phyloP scores from a whole-genome alignment of 2,329 filamentous ascomycete species.

The Hymenoscyphus repandus region DNA sequence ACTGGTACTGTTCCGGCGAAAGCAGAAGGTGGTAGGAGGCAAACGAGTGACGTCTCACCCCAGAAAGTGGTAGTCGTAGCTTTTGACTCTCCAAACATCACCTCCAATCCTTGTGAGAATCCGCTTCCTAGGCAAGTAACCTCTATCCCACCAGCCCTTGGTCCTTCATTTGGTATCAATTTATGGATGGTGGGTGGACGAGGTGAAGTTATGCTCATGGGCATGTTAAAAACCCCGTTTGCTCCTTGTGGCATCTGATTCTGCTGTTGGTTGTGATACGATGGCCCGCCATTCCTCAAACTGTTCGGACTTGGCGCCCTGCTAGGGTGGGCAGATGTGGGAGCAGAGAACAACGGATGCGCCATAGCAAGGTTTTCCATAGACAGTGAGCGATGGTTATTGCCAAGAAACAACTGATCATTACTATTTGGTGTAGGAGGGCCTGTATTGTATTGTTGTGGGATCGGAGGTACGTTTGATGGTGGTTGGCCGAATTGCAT shows the following conservation, averaged over 20 bases:
- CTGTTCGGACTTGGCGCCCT: slow-evolving; percentile 69
- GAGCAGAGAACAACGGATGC: slow-evolving; percentile 64
- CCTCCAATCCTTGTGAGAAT: slow-evolving; percentile 74
- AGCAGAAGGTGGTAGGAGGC: slow-evolving; percentile 54
- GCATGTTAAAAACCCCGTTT: slow-evolving; percentile 45
- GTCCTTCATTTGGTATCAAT: slow-evolving; percentile 76
- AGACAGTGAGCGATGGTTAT: slow-evolving; percentile 53
- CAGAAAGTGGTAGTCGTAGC: slow-evolving; percentile 60
- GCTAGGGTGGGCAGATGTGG: slow-evolving; percentile 67
- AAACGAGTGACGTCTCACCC: slow-evolving; percentile 58
- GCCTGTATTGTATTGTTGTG: slow-evolving; percentile 47
- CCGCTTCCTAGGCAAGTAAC: slow-evolving; percentile 78
- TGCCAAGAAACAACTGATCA: slow-evolving; percentile 53
- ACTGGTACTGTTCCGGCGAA: slow-evolving; percentile 55
- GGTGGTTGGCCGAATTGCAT: slow-evolving; percentile 24
- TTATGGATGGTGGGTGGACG: slow-evolving; percentile 68
- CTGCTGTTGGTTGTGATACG: slow-evolving; percentile 37
- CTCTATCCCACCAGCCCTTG: slow-evolving; percentile 78
- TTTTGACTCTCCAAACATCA: slow-evolving; percentile 72
- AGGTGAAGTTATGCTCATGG: slow-evolving; percentile 45
- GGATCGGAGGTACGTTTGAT: slow-evolving; percentile 22
- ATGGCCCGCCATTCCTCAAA: slow-evolving; percentile 41
- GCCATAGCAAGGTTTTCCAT: slow-evolving; percentile 57
- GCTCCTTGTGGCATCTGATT: slow-evolving; percentile 39
- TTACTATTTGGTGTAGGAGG: slow-evolving; percentile 63